A percentile compares a stretch with the other conserved stretches of the same genome.
phyloP scores from a whole-genome alignment of 441 rosid genomes.

The Aleurites moluccanus region DNA sequence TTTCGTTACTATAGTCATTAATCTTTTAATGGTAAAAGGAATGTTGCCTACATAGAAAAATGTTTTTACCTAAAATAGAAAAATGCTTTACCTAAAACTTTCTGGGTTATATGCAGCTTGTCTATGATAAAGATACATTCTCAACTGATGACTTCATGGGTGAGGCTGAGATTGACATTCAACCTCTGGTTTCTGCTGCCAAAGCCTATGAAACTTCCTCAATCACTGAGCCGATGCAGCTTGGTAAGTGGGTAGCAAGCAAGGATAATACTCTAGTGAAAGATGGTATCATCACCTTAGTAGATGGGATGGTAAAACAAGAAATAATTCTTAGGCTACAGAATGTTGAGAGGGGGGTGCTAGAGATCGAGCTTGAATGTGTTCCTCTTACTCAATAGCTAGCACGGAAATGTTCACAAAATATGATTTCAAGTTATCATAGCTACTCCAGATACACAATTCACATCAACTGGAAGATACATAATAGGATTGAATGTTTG shows the following conservation, averaged over 20 bases:
- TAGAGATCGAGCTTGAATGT: slow-evolving; percentile 89
- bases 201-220: slow-evolving; percentile 68
- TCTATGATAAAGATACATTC: slow-evolving; percentile 89
- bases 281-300: slow-evolving; percentile 66
- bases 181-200: slow-evolving; percentile 80
- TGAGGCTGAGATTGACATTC: slow-evolving; percentile 92
- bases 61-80: too few relatives aligned
- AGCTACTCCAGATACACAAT: not conserved
- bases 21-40: not conserved
- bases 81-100: not conserved
- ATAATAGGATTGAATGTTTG: slow-evolving; percentile 7
- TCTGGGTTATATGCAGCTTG: slow-evolving; percentile 52
- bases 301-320: slow-evolving; percentile 80
- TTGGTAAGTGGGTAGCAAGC: slow-evolving; percentile 78
- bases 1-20: not conserved
- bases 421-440: not conserved
- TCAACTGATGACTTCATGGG: slow-evolving; percentile 96
- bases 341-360: slow-evolving; percentile 84
- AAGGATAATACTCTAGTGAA: slow-evolving; percentile 67
- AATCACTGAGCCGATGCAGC: slow-evolving; percentile 56
- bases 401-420: not conserved
- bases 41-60: not conserved
- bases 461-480: not conserved
- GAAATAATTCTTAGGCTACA: slow-evolving; percentile 76
- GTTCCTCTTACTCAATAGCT: slow-evolving; percentile 85